Evolutionary conservation across 2,329 filamentous ascomycete species (phyloP), one percentile per base, ranked within the genome.

Genomic region (Curvularia hawaiiensis): DNA sequence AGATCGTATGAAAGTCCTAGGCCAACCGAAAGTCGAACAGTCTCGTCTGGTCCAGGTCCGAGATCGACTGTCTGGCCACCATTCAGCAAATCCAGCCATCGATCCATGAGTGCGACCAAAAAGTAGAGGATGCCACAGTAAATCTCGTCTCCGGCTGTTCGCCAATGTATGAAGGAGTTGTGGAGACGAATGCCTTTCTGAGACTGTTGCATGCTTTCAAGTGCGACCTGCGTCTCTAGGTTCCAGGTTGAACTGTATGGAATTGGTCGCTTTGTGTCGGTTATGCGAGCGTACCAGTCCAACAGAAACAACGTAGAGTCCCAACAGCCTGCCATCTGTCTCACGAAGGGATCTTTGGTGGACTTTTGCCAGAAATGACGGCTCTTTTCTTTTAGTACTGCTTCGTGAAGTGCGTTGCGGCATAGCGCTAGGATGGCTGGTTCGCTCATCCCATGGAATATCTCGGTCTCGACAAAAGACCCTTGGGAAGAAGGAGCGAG

Each of bases 241-340:
- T 85, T 85, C 83, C 83, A 85, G 2, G 81, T 81, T 4, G 83
- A 83, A 58, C 81, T 85, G 65, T 80, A 85, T 0, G 81, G 81
- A 54, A 84, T 81, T 1, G 83, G 83, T 41, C 78, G 72, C 39
- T 79, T 79, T 0, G 77, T 79, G 63, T 80, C 79, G 38, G 78
- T 77, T 69, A 80, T 73, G 56, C 79, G 74, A 63, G 81, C 80
- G 60, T 83, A 84, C 81, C 82, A 83, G 52, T 84, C 77, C 43
- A 86, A 74, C 11, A 85, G 75, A 65, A 85, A 85, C 30, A 83
- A 76, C 5, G 82, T 84, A 0, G 81, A 79, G 7, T 82, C 79
- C 76, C 80, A 85, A 50, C 83, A 82, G 5, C 75, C 73, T 6
- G 82, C 80, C 46, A 86, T 75, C 47, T 80, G 77, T n/a, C 72